Evolutionary conservation across 1,284 basidiomycete species (phyloP).

Genomic region (Tylopilus sp.): DNA sequence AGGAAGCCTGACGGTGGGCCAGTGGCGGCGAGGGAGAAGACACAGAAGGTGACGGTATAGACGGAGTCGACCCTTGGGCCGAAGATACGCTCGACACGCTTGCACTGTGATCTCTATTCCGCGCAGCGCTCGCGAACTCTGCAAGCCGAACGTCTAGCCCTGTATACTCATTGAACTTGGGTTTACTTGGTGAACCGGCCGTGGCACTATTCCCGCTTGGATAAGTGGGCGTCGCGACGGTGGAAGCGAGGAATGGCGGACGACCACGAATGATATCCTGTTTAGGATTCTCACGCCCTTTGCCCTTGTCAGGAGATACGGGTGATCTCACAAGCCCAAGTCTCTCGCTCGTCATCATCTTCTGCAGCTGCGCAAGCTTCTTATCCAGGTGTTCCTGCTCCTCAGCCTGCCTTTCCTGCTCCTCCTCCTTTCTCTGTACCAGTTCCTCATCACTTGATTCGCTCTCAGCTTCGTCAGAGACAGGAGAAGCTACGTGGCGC

Average conservation of each 20-base stretch:
- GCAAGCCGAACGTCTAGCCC: slow-evolving; percentile 35
- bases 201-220: neutral
- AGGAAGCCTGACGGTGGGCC: slow-evolving; percentile 2
- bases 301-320: slow-evolving; percentile 23
- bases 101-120: slow-evolving; percentile 47
- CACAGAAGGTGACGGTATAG: slow-evolving; percentile 66
- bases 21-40: slow-evolving; percentile 41
- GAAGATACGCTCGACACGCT: slow-evolving; percentile 69
- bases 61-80: slow-evolving; percentile 70
- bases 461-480: slow-evolving; percentile 39
- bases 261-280: slow-evolving; percentile 44
- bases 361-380: slow-evolving; percentile 63
- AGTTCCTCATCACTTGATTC: slow-evolving; percentile 54
- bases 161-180: slow-evolving; percentile 15
- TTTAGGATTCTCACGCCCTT: slow-evolving; percentile 16
- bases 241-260: slow-evolving; percentile 32
- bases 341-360: slow-evolving; percentile 65
- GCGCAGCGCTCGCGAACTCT: slow-evolving; percentile 22
- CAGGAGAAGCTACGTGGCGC: slow-evolving; percentile 43
- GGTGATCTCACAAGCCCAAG: slow-evolving; percentile 64
- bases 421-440: slow-evolving; percentile 57
- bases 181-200: slow-evolving; percentile 16
- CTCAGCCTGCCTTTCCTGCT: slow-evolving; percentile 60
- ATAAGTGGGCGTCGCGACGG: slow-evolving; percentile 8
- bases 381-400: slow-evolving; percentile 61